Evolutionary conservation across 495 filamentous ascomycete species (phyloP).

Genomic region (Penicillium paxilli): DNA sequence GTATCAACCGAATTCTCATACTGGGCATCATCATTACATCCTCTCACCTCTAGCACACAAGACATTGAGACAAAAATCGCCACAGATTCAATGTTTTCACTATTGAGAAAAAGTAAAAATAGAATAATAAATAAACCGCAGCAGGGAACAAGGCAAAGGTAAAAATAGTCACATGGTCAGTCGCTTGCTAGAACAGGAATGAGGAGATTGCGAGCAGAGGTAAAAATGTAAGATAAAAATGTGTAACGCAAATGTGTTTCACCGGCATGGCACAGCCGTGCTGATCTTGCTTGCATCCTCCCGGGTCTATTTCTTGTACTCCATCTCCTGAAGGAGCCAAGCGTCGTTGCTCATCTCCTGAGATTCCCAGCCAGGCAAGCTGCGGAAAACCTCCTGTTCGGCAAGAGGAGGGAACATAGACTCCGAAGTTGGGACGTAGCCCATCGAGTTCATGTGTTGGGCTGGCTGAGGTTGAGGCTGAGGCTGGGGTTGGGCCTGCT

Average conservation of each 20-base stretch:
- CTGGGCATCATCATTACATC: background rate
- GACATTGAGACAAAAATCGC: background rate
- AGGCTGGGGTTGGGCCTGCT: background rate
- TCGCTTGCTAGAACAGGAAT: background rate
- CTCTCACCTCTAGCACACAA: background rate
- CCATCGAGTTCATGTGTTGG: background rate
- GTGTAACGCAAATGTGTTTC: too few species aligned
- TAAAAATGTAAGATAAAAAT: too few species aligned
- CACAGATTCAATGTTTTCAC: background rate
- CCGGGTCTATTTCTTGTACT: background rate
- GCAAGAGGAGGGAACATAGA: conserved; percentile 24
- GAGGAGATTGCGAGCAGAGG: background rate
- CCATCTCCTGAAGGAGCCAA: background rate
- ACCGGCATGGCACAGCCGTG: background rate
- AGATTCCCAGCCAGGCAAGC: background rate
- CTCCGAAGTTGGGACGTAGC: conserved; percentile 3
- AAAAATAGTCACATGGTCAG: too few species aligned
- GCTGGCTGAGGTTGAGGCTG: background rate
- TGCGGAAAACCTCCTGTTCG: conserved; percentile 7
- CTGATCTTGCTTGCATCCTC: background rate
- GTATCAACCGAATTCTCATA: background rate
- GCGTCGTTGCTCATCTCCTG: background rate
- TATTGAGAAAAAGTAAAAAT: background rate
- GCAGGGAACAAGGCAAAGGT: too few species aligned
- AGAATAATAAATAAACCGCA: background rate